Conservation (phyloP, 305 asterid species). For the Fraxinus baroniana region DNA sequence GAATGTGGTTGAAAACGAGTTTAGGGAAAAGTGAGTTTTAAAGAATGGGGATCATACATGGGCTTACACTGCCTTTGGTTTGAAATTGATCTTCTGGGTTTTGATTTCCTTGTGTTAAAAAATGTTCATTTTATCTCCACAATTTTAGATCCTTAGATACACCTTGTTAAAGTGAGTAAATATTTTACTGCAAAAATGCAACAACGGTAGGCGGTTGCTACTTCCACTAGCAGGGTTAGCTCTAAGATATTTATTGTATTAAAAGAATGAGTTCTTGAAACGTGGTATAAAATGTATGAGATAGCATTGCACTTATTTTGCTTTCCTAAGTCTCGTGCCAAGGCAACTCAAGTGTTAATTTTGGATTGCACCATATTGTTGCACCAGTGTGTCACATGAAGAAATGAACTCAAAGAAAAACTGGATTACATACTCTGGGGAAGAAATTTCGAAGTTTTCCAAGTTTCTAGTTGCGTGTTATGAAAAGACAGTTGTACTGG, state of each 20-base stretch:
- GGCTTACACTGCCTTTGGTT: neutral
- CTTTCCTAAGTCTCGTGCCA: neutral
- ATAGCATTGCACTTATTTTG: neutral
- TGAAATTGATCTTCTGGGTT: neutral
- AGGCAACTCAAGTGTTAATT: neutral
- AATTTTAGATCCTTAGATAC: neutral
- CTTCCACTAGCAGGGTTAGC: neutral
- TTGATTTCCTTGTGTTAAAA: neutral
- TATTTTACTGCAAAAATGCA: neutral
- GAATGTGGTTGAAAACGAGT: neutral
- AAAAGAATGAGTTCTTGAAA: neutral
- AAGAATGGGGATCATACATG: neutral
- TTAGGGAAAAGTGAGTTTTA: neutral
- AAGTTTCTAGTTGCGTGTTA: neutral
- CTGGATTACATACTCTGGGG: neutral
- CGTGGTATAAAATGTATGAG: neutral
- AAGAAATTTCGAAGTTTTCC: neutral
- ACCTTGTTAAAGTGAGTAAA: neutral
- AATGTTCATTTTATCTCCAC: neutral
- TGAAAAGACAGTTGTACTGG: neutral
- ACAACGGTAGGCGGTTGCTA: neutral
- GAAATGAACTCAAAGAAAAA: neutral
- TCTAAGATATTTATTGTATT: neutral
- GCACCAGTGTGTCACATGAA: neutral
- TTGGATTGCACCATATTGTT: neutral